Evolutionary conservation across 2,329 filamentous ascomycete species (phyloP), one percentile per base, ranked within the genome.

Genomic region (Ascochyta koolunga): DNA sequence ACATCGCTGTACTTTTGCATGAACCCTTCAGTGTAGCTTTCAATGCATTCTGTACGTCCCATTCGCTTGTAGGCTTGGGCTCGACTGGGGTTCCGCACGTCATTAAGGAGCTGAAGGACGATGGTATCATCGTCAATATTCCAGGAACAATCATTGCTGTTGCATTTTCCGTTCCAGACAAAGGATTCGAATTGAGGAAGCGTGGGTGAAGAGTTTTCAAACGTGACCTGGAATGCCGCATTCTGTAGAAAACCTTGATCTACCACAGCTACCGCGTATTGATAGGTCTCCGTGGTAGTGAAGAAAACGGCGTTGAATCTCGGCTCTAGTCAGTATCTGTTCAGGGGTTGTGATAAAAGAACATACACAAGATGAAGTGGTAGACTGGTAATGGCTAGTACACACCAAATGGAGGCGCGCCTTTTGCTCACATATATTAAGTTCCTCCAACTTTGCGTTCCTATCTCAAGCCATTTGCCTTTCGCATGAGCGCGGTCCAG

Each of bases 381-480:
- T n/a, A 62, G n/a, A 31, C 54, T 54, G 5, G 58, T 59, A 7
- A 59, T 10, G 13, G 40, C 57, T n/a, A 62, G 27, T 13, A 60
- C 18, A 11, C 21, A 22, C 58, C 60, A 62, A 5, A 60, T 47
- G 31, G 31, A 39, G 15, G 39, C 43, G 29, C 59, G 58, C 32
- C 47, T 56, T 25, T 32, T 60, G 25, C 55, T 49, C 3, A 58
- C 53, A 37, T 60, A 49, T 15, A 39, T 27, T 11, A 62, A 25
- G 22, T 62, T 62, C 25, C 60, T 37, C 42, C 56, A 46, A 25
- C 60, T 62, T 22, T 54, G 50, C 4, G 58, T 59, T 16, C 60
- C 60, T 51, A 62, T 62, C 19, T 62, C 60, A 10, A 62, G 54
- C 60, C 60, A 62, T 19, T 59, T 59, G 32, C 73, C 68, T 35